A percentile compares a stretch with the other conserved stretches of the same genome.
Conservation (phyloP, 495 filamentous ascomycete species). For the Ramalina peruviana region DNA sequence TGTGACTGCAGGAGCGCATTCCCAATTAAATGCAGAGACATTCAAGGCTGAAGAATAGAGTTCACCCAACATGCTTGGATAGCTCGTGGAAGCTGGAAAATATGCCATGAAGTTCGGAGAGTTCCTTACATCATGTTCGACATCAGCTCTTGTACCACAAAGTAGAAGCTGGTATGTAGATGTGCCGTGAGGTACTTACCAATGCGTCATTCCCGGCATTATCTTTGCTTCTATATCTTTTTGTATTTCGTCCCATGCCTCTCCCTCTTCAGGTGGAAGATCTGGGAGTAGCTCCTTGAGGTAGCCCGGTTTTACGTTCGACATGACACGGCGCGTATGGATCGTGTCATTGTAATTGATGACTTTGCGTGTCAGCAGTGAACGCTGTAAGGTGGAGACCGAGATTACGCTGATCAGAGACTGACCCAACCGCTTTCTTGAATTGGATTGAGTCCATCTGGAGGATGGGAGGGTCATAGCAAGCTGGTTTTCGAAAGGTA, state of each 20-base stretch:
- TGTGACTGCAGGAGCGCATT: conserved; percentile 81
- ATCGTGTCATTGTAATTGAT: too few species aligned
- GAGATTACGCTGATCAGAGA: too few species aligned
- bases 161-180: too few species aligned
- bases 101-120: conserved; percentile 92
- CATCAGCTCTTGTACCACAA: too few species aligned
- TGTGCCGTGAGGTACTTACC: neutral
- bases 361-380: too few species aligned
- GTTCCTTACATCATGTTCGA: conserved; percentile 19
- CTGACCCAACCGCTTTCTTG: too few species aligned
- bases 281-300: conserved; percentile 62
- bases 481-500: too few species aligned
- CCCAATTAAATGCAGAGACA: conserved; percentile 88
- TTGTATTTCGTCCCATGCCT: conserved; percentile 68
- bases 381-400: too few species aligned
- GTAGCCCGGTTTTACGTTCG: conserved; percentile 73
- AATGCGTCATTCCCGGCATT: conserved; percentile 79
- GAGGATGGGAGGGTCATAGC: too few species aligned
- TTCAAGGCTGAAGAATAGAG: conserved; percentile 79
- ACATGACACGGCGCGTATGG: conserved; percentile 46
- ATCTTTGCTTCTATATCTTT: conserved; percentile 74
- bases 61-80: conserved; percentile 80
- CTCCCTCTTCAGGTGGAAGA: conserved; percentile 52
- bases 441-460: too few species aligned
- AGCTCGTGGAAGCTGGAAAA: conserved; percentile 71